Evolutionary conservation across 164 flowering plant species (phyloP).

Genomic region (Dillenia turbinata): DNA sequence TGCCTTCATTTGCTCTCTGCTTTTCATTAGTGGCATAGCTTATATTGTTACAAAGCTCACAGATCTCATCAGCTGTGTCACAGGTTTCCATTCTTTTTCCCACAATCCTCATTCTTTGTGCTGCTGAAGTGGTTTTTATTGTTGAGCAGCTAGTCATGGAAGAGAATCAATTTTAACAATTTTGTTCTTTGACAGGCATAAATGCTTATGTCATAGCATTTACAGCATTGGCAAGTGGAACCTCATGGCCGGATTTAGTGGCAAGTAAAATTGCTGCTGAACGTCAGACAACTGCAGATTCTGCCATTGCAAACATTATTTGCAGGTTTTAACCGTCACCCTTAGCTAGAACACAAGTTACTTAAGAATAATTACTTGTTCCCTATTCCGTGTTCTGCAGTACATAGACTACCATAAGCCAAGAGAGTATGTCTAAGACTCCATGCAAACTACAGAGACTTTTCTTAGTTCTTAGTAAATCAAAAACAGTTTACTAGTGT

Average conservation of each 20-base stretch:
- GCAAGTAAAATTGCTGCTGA: conserved; percentile 98
- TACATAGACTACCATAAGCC: no score
- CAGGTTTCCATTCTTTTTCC: conserved; percentile 43
- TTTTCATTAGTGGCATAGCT: conserved; percentile 82
- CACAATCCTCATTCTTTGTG: background rate
- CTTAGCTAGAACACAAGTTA: no score
- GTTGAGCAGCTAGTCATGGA: background rate
- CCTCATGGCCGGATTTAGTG: conserved; percentile 98
- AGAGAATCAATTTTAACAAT: background rate
- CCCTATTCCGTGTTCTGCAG: background rate
- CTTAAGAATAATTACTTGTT: background rate
- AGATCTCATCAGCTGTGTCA: conserved; percentile 87
- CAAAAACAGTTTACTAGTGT: no score
- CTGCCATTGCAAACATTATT: conserved; percentile 95
- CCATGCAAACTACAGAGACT: no score
- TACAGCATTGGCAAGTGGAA: conserved; percentile 85
- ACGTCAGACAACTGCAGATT: conserved; percentile 87
- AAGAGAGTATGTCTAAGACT: no score
- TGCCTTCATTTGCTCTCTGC: conserved; percentile 76
- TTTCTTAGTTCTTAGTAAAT: no score
- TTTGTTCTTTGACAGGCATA: conserved; percentile 50
- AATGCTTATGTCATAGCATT: conserved; percentile 88
- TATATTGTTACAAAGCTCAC: conserved; percentile 75
- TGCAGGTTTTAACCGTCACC: conserved; percentile 62
- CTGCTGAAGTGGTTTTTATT: background rate